Conservation (phyloP, 768 basidiomycete species). For the Phallus indusiatus region DNA sequence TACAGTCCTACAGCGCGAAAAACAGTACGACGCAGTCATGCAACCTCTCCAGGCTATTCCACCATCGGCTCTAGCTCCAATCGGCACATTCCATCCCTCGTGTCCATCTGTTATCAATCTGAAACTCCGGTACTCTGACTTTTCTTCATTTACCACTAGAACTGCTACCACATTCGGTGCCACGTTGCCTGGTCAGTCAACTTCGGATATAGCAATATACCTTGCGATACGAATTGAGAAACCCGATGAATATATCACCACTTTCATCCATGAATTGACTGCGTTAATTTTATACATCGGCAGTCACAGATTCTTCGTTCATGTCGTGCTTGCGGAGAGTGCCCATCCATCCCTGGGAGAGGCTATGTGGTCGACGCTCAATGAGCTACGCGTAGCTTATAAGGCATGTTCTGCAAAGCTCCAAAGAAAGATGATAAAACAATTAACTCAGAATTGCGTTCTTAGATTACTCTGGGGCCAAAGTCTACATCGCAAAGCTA, state of each 20-base stretch:
- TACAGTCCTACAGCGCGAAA: background rate
- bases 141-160: background rate
- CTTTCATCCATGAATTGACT: background rate
- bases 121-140: background rate
- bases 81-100: background rate
- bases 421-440: too few relatives aligned
- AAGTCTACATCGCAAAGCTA: background rate
- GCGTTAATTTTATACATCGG: background rate
- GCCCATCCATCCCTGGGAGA: background rate
- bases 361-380: background rate
- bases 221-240: background rate
- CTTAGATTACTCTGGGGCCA: background rate
- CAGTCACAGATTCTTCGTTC: background rate
- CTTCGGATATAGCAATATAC: background rate
- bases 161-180: background rate
- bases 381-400: background rate
- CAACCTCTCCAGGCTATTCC: background rate
- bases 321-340: background rate
- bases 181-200: too few relatives aligned
- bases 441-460: too few relatives aligned
- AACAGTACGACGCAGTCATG: background rate
- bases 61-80: background rate
- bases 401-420: background rate
- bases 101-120: background rate
- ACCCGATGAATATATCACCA: background rate